These are phyloP conservation scores for Pseudonectria foliicola DNA, from an alignment of 2,329 filamentous ascomycete genomes.

Conservation along the genomic window DNA sequence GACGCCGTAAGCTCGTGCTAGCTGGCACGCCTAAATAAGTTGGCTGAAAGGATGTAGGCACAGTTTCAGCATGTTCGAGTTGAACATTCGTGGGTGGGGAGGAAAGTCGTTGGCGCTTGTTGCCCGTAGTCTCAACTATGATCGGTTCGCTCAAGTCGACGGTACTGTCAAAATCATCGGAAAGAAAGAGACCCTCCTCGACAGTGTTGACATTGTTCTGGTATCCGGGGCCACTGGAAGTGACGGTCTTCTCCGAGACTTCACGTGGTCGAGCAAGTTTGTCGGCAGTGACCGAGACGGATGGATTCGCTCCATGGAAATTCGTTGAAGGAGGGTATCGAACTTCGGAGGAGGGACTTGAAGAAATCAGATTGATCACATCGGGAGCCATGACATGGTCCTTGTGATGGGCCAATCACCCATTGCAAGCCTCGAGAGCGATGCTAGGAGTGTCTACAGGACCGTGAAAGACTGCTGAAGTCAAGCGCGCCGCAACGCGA, in stretches of 20 bases:
- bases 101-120: conserved; percentile 25
- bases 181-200: conserved; percentile 11
- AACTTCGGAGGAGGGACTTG: conserved; percentile 22
- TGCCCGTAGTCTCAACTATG: conserved; percentile 13
- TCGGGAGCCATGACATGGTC: conserved; percentile 22
- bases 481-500: no score
- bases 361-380: conserved; percentile 32
- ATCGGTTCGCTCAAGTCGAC: conserved; percentile 28
- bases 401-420: no score
- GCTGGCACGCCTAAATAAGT: background rate
- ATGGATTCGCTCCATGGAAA: background rate
- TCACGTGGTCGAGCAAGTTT: no score
- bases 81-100: conserved; percentile 5
- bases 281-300: background rate
- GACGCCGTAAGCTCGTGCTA: background rate
- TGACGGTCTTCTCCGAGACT: background rate
- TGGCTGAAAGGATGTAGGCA: conserved; percentile 5
- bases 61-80: conserved; percentile 11
- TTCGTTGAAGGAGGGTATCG: background rate
- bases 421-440: no score
- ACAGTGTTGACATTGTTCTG: background rate
- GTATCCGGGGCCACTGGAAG: background rate
- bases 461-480: no score
- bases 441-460: no score
- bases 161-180: conserved; percentile 35